Base-by-base conservation (phyloP, 2,329 filamentous ascomycete species). In the Periconia macrospinosa region DNA sequence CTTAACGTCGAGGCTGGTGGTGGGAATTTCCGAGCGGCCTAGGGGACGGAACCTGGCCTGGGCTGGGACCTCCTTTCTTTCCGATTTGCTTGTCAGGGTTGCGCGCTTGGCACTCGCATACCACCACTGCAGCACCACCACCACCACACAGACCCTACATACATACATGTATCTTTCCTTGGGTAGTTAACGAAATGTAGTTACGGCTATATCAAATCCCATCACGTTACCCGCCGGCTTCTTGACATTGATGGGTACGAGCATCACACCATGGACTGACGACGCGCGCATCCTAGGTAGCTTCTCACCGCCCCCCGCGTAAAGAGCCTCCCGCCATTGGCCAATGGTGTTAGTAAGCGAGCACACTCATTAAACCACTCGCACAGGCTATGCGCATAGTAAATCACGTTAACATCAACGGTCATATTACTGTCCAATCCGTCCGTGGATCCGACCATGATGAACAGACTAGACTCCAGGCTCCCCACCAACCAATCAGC, bases 231-330 rank as follows among this genome's bases (percentile, higher is more conserved):
- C 8, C 3, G 23, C 23, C 23, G 23, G 23, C n/a, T n/a, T n/a
- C n/a, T n/a, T 13, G 30, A 13, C 8, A 33, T 14, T 6, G 6
- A 14, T n/a, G 33, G 5, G 33, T 37, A 37, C 33, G 33, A 37
- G 5, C 33, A 37, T 69, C 60, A 60, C 54, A 58, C 64, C 64
- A 70, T 55, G 55, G 60, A 63, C 63, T 50, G 59, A 55, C 61
- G 23, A n/a, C 18, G 60, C 60, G 56, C 53, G 47, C 51, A 49
- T 37, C 41, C 14, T 40, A 33, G 18, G 37, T 49, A 47, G 50
- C 40, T 54, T 49, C 55, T 47, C 33, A 57, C 54, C 54, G 58
- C 60, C 55, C 50, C 58, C 53, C 47, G 44, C 42, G 54, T 50
- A 13, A 51, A 41, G 49, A 56, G 54, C 61, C 62, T 58, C 63